phyloP scores from a whole-genome alignment of 2,329 filamentous ascomycete species.

The Spiromastix sp. region DNA sequence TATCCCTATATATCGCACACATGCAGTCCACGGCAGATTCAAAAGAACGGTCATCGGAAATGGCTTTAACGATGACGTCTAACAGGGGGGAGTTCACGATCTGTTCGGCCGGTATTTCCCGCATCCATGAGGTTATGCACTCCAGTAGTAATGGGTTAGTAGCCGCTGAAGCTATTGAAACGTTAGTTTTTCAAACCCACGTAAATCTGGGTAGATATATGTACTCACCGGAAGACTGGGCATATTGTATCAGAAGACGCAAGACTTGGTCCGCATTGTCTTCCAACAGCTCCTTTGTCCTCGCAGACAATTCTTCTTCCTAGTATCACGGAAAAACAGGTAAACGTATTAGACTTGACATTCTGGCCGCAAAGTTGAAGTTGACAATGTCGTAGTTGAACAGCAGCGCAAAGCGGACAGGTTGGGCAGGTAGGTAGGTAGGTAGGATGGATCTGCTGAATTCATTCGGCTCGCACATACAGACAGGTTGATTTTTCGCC shows the following conservation, averaged over 20 bases:
- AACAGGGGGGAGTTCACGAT: slow-evolving; percentile 80
- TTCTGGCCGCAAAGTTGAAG: slow-evolving; percentile 14
- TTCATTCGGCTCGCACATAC: slow-evolving; percentile 63
- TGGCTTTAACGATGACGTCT: slow-evolving; percentile 65
- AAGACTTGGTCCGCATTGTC: slow-evolving; percentile 86
- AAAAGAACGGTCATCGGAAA: slow-evolving; percentile 63
- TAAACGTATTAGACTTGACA: slow-evolving; percentile 41
- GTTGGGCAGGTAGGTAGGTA: slow-evolving; percentile 26
- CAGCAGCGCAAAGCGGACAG: slow-evolving; percentile 13
- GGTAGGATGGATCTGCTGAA: slow-evolving; percentile 35
- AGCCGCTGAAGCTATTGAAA: slow-evolving; percentile 54
- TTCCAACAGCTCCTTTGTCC: slow-evolving; percentile 80
- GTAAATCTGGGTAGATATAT: too few species aligned
- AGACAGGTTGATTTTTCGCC: slow-evolving; percentile 97
- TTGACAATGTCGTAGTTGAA: slow-evolving; percentile 9
- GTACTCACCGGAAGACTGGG: slow-evolving; percentile 70
- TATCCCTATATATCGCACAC: slow-evolving; percentile 84
- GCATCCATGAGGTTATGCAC: slow-evolving; percentile 92
- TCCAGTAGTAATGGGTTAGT: slow-evolving; percentile 86
- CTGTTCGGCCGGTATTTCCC: slow-evolving; percentile 75
- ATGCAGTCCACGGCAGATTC: slow-evolving; percentile 86
- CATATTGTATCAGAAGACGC: slow-evolving; percentile 76
- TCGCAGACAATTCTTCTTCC: slow-evolving; percentile 86
- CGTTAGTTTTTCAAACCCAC: slow-evolving; percentile 5
- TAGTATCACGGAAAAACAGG: slow-evolving; percentile 43